Evolutionary conservation across 1,284 basidiomycete genomes (phyloP).

Genomic region (Trichosporon sp.): DNA sequence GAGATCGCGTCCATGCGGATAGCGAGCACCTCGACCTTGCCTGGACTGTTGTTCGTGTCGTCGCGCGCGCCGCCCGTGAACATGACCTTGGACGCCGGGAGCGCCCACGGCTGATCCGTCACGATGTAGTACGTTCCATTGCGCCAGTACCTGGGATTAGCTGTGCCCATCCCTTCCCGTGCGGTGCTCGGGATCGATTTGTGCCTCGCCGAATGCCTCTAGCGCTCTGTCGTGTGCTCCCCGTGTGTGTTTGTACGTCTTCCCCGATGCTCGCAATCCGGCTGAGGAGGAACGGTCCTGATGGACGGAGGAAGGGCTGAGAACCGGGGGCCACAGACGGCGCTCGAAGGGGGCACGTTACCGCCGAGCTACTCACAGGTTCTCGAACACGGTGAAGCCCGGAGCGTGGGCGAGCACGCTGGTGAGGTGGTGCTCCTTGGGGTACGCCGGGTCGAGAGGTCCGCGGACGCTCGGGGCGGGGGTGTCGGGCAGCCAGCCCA

Average conservation of each 20-base stretch:
- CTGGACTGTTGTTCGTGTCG: neutral
- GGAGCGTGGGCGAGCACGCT: conserved; percentile 30
- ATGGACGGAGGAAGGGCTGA: neutral
- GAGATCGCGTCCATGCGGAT: conserved; percentile 17
- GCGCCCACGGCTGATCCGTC: conserved; percentile 54
- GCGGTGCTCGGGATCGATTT: neutral
- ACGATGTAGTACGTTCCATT: conserved; percentile 32
- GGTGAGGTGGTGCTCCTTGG: conserved; percentile 7
- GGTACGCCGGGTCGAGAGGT: neutral
- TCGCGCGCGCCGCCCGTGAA: conserved; percentile 7
- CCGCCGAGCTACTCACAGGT: conserved; percentile 30
- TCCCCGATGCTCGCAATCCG: neutral
- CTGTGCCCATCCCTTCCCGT: too few species aligned
- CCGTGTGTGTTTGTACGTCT: neutral
- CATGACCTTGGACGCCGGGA: conserved; percentile 56
- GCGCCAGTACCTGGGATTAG: conserved; percentile 27
- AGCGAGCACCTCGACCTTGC: conserved; percentile 13
- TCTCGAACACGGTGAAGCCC: conserved; percentile 34
- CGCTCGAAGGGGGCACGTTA: too few species aligned
- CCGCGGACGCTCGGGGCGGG: neutral
- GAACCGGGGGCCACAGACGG: neutral
- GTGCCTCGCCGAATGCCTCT: neutral
- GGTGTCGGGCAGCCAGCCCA: neutral
- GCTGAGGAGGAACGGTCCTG: neutral
- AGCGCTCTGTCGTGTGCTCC: too few species aligned